Conservation (phyloP, 2,329 filamentous ascomycete genomes). For the Ophiostoma australiae region DNA sequence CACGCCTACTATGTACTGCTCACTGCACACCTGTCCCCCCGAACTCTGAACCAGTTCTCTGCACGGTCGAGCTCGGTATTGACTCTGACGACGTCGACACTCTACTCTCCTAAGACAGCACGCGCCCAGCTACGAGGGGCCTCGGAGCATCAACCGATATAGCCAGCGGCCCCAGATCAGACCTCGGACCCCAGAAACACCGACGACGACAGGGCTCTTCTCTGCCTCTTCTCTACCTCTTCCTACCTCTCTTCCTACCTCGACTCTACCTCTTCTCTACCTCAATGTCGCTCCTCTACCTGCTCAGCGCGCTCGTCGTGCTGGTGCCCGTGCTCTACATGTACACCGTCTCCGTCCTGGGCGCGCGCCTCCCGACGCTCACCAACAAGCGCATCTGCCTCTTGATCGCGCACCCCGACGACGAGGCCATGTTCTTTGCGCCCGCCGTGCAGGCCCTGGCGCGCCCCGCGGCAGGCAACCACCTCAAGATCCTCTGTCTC, state of each 20-base stretch:
- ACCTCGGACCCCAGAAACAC: not conserved
- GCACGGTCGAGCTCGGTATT: not conserved
- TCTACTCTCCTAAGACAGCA: not conserved
- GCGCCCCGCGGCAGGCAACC: conserved; percentile 72
- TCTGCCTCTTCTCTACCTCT: not conserved
- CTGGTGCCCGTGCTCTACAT: conserved; percentile 48
- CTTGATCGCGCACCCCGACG: conserved; percentile 93
- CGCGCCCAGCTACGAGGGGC: not conserved
- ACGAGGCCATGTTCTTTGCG: conserved; percentile 99
- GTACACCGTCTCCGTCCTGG: conserved; percentile 45
- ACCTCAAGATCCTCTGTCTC: conserved; percentile 89
- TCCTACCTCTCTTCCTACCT: not conserved
- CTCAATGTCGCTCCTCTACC: conserved; percentile 20
- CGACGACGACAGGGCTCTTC: not conserved
- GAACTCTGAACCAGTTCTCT: not conserved
- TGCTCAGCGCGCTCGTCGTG: conserved; percentile 38
- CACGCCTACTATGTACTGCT: not conserved
- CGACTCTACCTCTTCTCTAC: not conserved
- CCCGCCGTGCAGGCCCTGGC: conserved; percentile 84
- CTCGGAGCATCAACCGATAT: not conserved
- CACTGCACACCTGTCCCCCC: not conserved
- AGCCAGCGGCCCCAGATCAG: too few species aligned
- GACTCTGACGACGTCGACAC: not conserved
- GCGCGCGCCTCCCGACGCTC: conserved; percentile 58
- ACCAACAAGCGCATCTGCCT: conserved; percentile 82